Percentiles rank a stretch among this genome's conserved stretches.
Evolutionary conservation across 2,329 filamentous ascomycete species (phyloP).

Genomic region (Metarhizium rileyi): DNA sequence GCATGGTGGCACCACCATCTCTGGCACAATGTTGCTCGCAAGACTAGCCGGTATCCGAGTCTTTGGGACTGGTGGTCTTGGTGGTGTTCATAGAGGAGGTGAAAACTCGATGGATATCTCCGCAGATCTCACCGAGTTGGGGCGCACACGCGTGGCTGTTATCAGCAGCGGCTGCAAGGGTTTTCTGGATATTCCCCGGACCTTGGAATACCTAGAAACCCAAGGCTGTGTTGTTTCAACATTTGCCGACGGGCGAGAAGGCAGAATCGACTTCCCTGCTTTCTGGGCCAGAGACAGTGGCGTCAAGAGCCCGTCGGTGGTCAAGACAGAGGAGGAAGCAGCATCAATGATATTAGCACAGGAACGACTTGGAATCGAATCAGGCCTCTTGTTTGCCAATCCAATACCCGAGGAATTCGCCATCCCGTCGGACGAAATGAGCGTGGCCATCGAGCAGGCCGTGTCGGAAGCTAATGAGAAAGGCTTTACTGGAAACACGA

Average conservation of each 20-base stretch:
- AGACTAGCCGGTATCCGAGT: conserved; percentile 79
- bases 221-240: conserved; percentile 76
- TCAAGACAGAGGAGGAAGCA: conserved; percentile 69
- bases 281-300: conserved; percentile 91
- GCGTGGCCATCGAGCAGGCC: conserved; percentile 57
- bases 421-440: conserved; percentile 63
- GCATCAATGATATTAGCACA: conserved; percentile 83
- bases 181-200: conserved; percentile 85
- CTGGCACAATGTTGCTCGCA: conserved; percentile 86
- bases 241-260: conserved; percentile 71
- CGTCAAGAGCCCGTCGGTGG: conserved; percentile 63
- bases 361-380: conserved; percentile 58
- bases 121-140: conserved; percentile 88
- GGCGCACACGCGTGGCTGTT: conserved; percentile 79
- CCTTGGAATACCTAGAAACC: conserved; percentile 66
- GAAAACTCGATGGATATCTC: conserved; percentile 87
- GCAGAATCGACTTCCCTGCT: conserved; percentile 73
- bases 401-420: conserved; percentile 65
- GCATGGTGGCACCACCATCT: conserved; percentile 87
- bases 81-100: conserved; percentile 85
- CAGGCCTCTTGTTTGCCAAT: conserved; percentile 81
- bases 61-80: conserved; percentile 90
- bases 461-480: conserved; percentile 53
- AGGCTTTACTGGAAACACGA: conserved; percentile 62
- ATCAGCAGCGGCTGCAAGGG: conserved; percentile 90